Base-by-base conservation (phyloP, 108 stramenopile species). In the Fragilariopsis cylindrus region DNA sequence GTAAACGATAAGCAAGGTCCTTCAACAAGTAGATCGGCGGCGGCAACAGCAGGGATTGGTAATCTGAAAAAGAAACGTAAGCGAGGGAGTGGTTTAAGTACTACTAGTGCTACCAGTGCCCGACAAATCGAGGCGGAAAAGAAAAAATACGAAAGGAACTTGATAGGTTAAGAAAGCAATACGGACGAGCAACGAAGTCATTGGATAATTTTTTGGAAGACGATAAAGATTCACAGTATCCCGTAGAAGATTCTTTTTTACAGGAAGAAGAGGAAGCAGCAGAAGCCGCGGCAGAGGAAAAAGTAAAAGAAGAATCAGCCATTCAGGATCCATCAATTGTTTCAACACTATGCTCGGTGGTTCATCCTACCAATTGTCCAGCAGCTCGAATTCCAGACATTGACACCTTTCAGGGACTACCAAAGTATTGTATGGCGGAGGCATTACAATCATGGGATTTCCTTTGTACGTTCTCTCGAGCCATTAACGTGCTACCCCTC, bases 371-470 rank as follows among this genome's bases (percentile, higher is more conserved):
- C 13, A 77, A 60, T 15, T 84, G 77, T 19, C 69, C 87, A 5
- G 84, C 81, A 6, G 78, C 83, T 9, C 60, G 83, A 43, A 70
- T 76, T 60, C 82, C 83, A 16, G 90, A 95, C 64, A 77, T 95
- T 19, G 84, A 83, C 48, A 72, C 76, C 18, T 91, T 95, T 65
- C 87, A 88, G 18, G 88, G 85, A 15, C 70, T 95, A 13, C 94
- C 94, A 39, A 50, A 77, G 9, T 72, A 87, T 81, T 95, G 94
- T 75, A 86, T 90, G 39, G 89, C 90, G 7, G 94, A 95, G 63
- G 67, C 91, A 7, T 76, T 95, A 11, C 74, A 90, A 81, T 79
- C 84, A n/a, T 95, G 94, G 94, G 90, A 95, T 72, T 95, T 95
- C 75, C 58, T 95, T 19, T 95, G 88, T 64, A 95, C 94, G 55